A percentile compares a stretch with the other conserved stretches of the same genome.
These are phyloP conservation scores for Boletus edulis DNA, from an alignment of 768 basidiomycete species.

Conservation along the genomic window DNA sequence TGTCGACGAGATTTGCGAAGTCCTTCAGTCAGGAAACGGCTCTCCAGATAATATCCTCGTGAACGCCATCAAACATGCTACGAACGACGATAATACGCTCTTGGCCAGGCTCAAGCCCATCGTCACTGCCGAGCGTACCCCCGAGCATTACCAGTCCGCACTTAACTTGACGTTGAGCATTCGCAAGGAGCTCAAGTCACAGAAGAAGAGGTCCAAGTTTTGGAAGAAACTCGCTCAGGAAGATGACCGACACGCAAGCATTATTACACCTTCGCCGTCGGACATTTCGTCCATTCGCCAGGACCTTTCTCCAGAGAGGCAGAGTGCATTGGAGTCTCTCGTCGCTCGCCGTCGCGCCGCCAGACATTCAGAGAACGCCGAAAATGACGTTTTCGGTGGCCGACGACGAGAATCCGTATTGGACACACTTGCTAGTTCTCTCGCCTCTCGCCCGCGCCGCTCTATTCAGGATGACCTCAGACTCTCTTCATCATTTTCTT, in stretches of 20 bases:
- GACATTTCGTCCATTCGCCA: constrained; percentile 29
- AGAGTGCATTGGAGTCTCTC: constrained; percentile 39
- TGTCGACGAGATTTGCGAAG: constrained; percentile 22
- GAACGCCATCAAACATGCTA: constrained; percentile 42
- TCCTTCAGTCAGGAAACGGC: constrained; percentile 27
- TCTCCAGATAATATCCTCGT: constrained; percentile 42
- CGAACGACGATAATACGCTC: constrained; percentile 36
- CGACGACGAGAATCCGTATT: constrained; percentile 9
- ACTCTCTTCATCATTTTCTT: constrained; percentile 19
- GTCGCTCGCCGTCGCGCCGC: constrained; percentile 22
- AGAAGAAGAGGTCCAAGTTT: constrained; percentile 43
- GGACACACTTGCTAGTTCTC: constrained; percentile 21
- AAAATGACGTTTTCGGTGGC: constrained; percentile 28
- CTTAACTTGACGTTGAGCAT: constrained; percentile 44
- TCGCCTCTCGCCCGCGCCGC: constrained; percentile 24
- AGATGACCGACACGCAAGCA: constrained; percentile 18
- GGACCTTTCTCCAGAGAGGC: constrained; percentile 24
- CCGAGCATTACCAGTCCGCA: constrained; percentile 45
- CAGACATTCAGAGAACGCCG: constrained; percentile 9
- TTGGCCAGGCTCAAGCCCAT: constrained; percentile 43
- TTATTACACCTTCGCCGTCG: constrained; percentile 31
- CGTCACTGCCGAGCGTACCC: constrained; percentile 34
- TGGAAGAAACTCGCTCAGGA: constrained; percentile 45
- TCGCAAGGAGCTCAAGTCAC: constrained; percentile 42
- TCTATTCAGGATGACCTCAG: constrained; percentile 11